Percentiles rank a stretch among this genome's conserved stretches.
Evolutionary conservation across 306 rosid genomes (phyloP).

Genomic region (Neltuma alba): DNA sequence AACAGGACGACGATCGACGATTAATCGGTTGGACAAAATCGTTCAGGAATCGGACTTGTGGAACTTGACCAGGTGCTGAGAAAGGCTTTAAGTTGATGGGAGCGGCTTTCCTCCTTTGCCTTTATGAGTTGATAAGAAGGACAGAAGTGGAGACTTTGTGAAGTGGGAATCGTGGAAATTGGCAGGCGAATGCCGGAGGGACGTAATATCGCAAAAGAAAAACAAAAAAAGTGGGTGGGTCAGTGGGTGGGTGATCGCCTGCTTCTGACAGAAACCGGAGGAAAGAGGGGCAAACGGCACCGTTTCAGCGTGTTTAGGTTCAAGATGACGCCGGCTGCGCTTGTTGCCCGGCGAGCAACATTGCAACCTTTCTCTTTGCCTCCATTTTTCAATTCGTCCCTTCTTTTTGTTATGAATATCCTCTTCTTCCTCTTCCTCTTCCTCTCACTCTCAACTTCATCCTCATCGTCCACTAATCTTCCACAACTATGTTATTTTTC

Average conservation of each 20-base stretch:
- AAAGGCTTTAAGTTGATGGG: neutral
- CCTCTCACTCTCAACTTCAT: too few relatives aligned
- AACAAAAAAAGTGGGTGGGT: too few relatives aligned
- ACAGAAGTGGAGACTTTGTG: conserved; percentile 32
- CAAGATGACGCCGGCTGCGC: conserved; percentile 34
- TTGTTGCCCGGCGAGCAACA: conserved; percentile 41
- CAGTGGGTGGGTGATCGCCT: neutral
- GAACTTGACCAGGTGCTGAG: neutral
- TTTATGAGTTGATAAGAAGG: neutral
- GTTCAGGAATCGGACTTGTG: neutral
- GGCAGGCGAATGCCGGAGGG: neutral
- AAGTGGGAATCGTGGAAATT: conserved; percentile 16
- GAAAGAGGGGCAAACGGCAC: conserved; percentile 29
- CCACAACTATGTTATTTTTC: too few relatives aligned
- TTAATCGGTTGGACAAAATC: neutral
- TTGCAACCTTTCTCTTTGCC: conserved; percentile 15
- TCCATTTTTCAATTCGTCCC: neutral
- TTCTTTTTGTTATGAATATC: too few relatives aligned
- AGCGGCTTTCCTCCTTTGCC: too few relatives aligned
- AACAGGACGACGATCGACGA: neutral
- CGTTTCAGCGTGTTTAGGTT: conserved; percentile 16
- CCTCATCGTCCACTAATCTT: too few relatives aligned
- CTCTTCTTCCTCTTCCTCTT: too few relatives aligned
- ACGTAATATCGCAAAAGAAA: neutral
- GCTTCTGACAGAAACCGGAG: neutral